Evolutionary conservation across 1,284 basidiomycete species (phyloP).

Genomic region (Cryptococcus sp.): DNA sequence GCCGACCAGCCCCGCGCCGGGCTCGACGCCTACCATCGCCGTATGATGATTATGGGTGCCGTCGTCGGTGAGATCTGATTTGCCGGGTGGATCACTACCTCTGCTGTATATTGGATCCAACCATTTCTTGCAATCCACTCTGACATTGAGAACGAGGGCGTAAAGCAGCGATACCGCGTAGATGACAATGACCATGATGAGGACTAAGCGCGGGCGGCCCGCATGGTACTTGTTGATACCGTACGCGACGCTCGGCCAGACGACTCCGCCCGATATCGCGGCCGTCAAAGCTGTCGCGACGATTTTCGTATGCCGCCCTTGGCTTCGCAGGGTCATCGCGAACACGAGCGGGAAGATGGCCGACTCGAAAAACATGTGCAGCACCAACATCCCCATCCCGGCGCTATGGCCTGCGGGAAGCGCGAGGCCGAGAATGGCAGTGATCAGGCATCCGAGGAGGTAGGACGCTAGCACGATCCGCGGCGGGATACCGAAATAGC

Average conservation of each 20-base stretch:
- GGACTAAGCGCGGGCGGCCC: slow-evolving; percentile 15
- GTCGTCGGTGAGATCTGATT: too few species aligned
- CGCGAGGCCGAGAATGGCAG: slow-evolving; percentile 34
- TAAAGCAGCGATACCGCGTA: too few species aligned
- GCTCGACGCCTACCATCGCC: not conserved
- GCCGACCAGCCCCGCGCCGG: not conserved
- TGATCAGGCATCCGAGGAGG: slow-evolving; percentile 38
- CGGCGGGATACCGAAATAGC: slow-evolving; percentile 44
- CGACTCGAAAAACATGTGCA: slow-evolving; percentile 47
- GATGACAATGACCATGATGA: slow-evolving; percentile 14
- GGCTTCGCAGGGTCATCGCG: slow-evolving; percentile 44
- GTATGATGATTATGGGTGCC: too few species aligned
- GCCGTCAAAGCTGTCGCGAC: slow-evolving; percentile 37
- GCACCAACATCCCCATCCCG: slow-evolving; percentile 32
- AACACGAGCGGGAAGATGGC: slow-evolving; percentile 50
- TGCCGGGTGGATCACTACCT: too few species aligned
- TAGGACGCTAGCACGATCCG: slow-evolving; percentile 39
- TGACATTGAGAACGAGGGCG: too few species aligned
- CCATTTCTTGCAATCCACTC: too few species aligned
- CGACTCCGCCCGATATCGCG: slow-evolving; percentile 36
- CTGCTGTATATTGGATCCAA: too few species aligned
- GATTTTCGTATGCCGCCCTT: slow-evolving; percentile 44
- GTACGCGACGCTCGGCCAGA: slow-evolving; percentile 40
- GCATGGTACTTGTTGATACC: slow-evolving; percentile 18
- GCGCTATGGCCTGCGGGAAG: slow-evolving; percentile 28